Conservation (phyloP, 1,139 yeast genomes). For the Geotrichum aggregatum region DNA sequence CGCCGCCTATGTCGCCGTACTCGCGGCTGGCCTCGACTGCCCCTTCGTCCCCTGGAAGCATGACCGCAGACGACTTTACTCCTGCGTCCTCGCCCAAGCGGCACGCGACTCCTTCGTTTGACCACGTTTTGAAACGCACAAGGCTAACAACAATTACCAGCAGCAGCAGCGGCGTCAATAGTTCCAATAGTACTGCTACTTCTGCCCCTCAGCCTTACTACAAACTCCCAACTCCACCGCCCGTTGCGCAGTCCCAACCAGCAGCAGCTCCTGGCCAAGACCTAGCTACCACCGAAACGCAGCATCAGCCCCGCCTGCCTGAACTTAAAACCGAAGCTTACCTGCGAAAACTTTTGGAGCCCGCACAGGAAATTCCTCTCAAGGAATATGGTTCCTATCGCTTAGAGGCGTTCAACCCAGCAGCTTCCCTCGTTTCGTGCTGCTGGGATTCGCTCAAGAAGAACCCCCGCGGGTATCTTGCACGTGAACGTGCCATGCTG, state of each 20-base stretch:
- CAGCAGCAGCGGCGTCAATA: too few relatives aligned
- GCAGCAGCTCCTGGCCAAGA: background rate
- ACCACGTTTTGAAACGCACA: background rate
- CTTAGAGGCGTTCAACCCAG: slow-evolving; percentile 1
- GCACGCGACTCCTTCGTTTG: slow-evolving; percentile 6
- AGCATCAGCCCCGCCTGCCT: too few relatives aligned
- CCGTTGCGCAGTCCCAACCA: background rate
- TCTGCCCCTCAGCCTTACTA: background rate
- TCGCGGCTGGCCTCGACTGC: slow-evolving; percentile 7
- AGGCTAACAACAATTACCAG: too few relatives aligned
- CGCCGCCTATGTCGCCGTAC: slow-evolving; percentile 20
- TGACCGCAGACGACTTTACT: background rate
- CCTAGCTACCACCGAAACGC: too few relatives aligned
- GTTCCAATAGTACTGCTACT: background rate
- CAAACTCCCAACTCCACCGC: slow-evolving; percentile 9
- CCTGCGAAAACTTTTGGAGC: slow-evolving; percentile 8
- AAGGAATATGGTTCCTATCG: slow-evolving; percentile 10
- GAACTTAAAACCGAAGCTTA: slow-evolving; percentile 2
- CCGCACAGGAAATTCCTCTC: background rate
- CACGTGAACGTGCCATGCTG: background rate
- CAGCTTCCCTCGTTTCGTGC: slow-evolving; percentile 2
- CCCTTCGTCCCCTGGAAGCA: slow-evolving; percentile 2
- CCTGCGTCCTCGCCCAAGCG: background rate
- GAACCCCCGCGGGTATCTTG: slow-evolving; percentile 3
- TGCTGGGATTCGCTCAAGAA: slow-evolving; percentile 1